These are phyloP conservation scores for Cladosporium sp. DNA, from an alignment of 2,329 filamentous ascomycete genomes.

Conservation along the genomic window DNA sequence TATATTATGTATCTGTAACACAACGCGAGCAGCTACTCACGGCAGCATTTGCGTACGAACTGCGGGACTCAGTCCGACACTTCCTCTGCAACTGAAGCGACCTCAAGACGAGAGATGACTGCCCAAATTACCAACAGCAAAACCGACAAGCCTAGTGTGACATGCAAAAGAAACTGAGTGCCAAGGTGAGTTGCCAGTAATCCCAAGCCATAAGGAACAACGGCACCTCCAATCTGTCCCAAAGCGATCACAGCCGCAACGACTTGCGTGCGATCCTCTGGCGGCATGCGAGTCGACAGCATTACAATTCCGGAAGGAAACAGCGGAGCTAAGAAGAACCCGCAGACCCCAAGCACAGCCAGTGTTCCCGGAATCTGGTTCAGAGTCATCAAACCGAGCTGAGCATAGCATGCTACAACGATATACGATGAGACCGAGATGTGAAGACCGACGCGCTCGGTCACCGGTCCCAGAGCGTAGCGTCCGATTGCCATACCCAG, in stretches of 20 bases:
- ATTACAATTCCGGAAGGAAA: conserved; percentile 10
- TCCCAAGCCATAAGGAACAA: conserved; percentile 4
- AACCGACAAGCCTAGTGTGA: background rate
- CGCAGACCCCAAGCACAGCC: background rate
- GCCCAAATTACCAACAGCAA: background rate
- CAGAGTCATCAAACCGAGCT: background rate
- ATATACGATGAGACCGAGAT: background rate
- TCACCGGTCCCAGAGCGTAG: background rate
- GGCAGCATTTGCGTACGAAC: background rate
- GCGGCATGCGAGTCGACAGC: background rate
- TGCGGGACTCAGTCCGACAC: background rate
- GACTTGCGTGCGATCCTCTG: background rate
- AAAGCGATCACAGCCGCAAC: conserved; percentile 1
- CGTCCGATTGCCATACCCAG: conserved; percentile 8
- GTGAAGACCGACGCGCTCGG: background rate
- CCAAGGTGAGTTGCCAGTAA: background rate
- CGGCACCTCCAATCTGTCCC: conserved; percentile 9
- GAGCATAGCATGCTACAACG: background rate
- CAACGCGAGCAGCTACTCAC: too few species aligned
- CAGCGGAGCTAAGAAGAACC: conserved; percentile 8
- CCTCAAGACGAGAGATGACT: background rate
- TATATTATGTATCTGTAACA: too few species aligned
- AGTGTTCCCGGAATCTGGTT: background rate
- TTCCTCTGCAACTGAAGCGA: background rate
- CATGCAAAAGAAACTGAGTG: background rate